Evolutionary conservation across 768 basidiomycete genomes (phyloP).

Genomic region (Strobilomyces dryophilus): DNA sequence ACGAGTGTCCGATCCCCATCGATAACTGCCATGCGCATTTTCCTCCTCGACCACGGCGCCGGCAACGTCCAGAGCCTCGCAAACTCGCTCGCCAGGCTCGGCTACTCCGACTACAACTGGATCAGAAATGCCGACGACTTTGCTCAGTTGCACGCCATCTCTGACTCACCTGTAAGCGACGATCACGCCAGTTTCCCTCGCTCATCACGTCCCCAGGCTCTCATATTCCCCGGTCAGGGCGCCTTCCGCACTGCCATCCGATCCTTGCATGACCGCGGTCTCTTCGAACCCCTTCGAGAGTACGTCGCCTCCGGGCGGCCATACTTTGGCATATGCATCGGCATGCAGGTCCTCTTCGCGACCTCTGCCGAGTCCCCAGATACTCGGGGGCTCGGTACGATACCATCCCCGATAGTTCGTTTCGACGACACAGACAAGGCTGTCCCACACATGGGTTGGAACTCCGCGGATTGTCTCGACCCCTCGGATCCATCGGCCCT

Average conservation of each 20-base stretch:
- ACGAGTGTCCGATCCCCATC: not conserved
- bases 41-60: slow-evolving; percentile 94
- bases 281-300: slow-evolving; percentile 71
- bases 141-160: slow-evolving; percentile 37
- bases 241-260: slow-evolving; percentile 86
- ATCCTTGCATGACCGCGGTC: slow-evolving; percentile 65
- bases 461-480: slow-evolving; percentile 61
- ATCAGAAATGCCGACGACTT: slow-evolving; percentile 79
- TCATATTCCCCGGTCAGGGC: slow-evolving; percentile 97
- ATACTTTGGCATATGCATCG: slow-evolving; percentile 98
- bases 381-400: slow-evolving; percentile 71
- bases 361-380: slow-evolving; percentile 76
- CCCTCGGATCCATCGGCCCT: slow-evolving; percentile 34
- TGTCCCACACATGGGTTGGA: slow-evolving; percentile 99
- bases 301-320: slow-evolving; percentile 88
- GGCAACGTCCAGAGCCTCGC: slow-evolving; percentile 93
- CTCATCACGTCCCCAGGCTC: slow-evolving; percentile 50
- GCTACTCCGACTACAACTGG: slow-evolving; percentile 81
- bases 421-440: slow-evolving; percentile 74
- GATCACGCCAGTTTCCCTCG: slow-evolving; percentile 1
- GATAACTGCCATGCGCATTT: slow-evolving; percentile 50
- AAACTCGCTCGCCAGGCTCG: slow-evolving; percentile 82
- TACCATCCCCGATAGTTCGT: slow-evolving; percentile 74
- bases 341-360: slow-evolving; percentile 93
- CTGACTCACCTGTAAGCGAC: slow-evolving; percentile 61